These are phyloP conservation scores for Podila clonocystis DNA, from an alignment of 192 early-diverging fungal genomes.

Conservation along the genomic window DNA sequence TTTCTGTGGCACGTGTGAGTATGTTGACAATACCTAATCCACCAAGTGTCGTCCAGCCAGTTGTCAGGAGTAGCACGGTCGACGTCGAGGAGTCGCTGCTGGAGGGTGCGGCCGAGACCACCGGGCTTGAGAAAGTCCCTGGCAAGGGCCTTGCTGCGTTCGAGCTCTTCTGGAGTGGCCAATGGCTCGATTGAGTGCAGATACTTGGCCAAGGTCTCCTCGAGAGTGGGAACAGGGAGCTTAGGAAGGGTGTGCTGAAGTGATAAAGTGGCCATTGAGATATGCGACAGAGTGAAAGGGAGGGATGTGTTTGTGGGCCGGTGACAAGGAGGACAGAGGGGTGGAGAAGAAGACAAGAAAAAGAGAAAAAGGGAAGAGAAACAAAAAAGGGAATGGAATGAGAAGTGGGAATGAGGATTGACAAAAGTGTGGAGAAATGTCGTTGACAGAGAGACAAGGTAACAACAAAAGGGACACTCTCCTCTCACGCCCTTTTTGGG, in stretches of 20 bases:
- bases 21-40: conserved; percentile 55
- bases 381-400: too few relatives aligned
- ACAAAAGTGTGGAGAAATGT: background rate
- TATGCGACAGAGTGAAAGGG: too few relatives aligned
- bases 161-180: conserved; percentile 55
- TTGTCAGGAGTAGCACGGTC: conserved; percentile 66
- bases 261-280: conserved; percentile 48
- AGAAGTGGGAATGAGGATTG: background rate
- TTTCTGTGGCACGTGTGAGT: too few relatives aligned
- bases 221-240: conserved; percentile 71
- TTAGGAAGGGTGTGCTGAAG: conserved; percentile 63
- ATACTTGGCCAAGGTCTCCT: conserved; percentile 65
- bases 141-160: conserved; percentile 54
- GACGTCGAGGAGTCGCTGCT: conserved; percentile 70
- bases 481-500: background rate
- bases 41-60: conserved; percentile 78
- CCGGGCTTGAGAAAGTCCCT: conserved; percentile 59
- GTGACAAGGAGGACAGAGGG: background rate
- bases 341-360: background rate
- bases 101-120: conserved; percentile 61
- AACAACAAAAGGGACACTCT: background rate
- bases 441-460: background rate
- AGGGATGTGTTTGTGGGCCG: background rate
- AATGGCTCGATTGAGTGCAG: conserved; percentile 68
- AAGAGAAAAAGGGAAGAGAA: background rate